Conservation (phyloP, 371 early-diverging fungal genomes). For the Mucor plumbeus region DNA sequence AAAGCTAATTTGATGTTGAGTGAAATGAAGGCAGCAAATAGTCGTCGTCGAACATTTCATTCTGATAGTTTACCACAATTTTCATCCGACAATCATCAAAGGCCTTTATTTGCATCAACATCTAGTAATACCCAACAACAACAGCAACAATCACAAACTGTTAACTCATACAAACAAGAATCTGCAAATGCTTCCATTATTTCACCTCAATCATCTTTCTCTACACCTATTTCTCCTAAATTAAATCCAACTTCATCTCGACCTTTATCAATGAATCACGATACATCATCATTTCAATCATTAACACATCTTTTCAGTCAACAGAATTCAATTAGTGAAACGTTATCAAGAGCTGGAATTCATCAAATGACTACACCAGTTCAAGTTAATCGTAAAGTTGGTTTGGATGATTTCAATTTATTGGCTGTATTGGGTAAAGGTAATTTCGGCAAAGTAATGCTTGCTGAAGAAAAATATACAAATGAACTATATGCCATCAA, state of each 20-base stretch:
- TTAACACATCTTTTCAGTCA: slow-evolving; percentile 22
- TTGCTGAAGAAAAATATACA: slow-evolving; percentile 87
- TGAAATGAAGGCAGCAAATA: slow-evolving; percentile 75
- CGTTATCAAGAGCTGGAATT: background rate
- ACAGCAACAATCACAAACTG: background rate
- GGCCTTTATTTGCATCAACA: slow-evolving; percentile 22
- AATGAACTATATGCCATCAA: slow-evolving; percentile 94
- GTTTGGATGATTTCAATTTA: slow-evolving; percentile 83
- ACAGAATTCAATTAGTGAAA: slow-evolving; percentile 14
- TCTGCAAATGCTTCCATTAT: background rate
- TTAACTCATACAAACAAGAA: background rate
- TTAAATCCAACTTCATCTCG: slow-evolving; percentile 4
- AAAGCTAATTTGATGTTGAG: slow-evolving; percentile 81
- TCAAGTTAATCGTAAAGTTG: slow-evolving; percentile 49
- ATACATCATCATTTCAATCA: slow-evolving; percentile 23
- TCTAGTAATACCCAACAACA: slow-evolving; percentile 21
- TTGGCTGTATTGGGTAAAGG: slow-evolving; percentile 94
- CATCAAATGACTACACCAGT: slow-evolving; percentile 34
- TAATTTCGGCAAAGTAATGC: slow-evolving; percentile 92
- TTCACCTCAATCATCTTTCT: slow-evolving; percentile 21
- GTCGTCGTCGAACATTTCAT: slow-evolving; percentile 35
- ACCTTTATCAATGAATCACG: slow-evolving; percentile 21
- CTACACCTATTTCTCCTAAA: slow-evolving; percentile 28
- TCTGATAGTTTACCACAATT: slow-evolving; percentile 18
- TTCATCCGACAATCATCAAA: slow-evolving; percentile 21